These are phyloP conservation scores for Gossypium bickii DNA, from an alignment of 345 rosid species.

Conservation along the genomic window DNA sequence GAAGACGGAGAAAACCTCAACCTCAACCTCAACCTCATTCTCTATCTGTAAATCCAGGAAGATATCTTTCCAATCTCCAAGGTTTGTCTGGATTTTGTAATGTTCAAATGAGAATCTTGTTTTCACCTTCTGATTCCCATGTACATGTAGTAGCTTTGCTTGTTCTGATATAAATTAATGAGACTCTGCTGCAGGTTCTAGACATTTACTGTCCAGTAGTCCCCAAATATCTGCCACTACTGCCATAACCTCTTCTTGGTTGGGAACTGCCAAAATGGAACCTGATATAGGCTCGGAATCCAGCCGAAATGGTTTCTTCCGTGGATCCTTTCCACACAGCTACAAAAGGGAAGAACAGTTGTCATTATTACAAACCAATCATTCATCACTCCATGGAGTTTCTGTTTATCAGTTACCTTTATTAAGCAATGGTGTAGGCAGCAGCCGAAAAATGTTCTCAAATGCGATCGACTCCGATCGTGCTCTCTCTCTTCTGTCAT, in stretches of 20 bases:
- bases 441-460: slow-evolving; percentile 37
- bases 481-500: slow-evolving; percentile 97
- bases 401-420: slow-evolving; percentile 22
- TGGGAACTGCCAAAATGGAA: slow-evolving; percentile 34
- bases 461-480: slow-evolving; percentile 29
- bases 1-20: slow-evolving; percentile 65
- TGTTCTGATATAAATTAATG: slow-evolving; percentile 1
- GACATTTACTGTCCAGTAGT: slow-evolving; percentile 38
- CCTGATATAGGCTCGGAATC: slow-evolving; percentile 24
- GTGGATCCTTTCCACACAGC: slow-evolving; percentile 29
- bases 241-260: slow-evolving; percentile 37
- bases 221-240: slow-evolving; percentile 36
- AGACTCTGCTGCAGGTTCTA: slow-evolving; percentile 36
- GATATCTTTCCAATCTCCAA: slow-evolving; percentile 39
- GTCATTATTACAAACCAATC: slow-evolving; percentile 37
- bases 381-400: slow-evolving; percentile 25
- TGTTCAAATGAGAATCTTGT: background rate
- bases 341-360: slow-evolving; percentile 37
- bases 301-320: slow-evolving; percentile 25
- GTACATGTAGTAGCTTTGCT: background rate
- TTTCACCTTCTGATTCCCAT: background rate
- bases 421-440: background rate
- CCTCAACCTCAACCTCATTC: slow-evolving; percentile 18
- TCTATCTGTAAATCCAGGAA: slow-evolving; percentile 33
- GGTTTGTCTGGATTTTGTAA: slow-evolving; percentile 27